Evolutionary conservation across 73 alveolate genomes (phyloP).

Genomic region (Paramecium primaurelia): DNA sequence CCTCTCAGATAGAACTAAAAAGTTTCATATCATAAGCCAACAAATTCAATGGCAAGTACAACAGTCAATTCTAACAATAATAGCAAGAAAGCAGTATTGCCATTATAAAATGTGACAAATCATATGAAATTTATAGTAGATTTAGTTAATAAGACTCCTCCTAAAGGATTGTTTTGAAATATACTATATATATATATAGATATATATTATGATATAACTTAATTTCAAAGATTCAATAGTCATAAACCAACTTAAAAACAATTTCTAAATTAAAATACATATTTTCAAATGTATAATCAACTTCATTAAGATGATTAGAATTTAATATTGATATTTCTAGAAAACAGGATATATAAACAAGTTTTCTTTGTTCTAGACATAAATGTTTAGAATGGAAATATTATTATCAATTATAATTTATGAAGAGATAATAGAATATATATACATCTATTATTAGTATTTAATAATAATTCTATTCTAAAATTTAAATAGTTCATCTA

Average conservation of each 20-base stretch:
- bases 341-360: no score
- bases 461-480: no score
- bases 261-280: no score
- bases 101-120: neutral
- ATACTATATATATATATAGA: neutral
- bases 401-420: neutral
- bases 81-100: slow-evolving; percentile 3
- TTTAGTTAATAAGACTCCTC: neutral
- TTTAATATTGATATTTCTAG: no score
- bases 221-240: neutral
- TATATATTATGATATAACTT: neutral
- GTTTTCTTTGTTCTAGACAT: neutral
- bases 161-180: neutral
- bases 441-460: no score
- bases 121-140: slow-evolving; percentile 11
- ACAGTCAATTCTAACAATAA: neutral
- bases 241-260: no score
- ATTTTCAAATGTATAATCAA: no score
- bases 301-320: neutral
- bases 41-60: neutral
- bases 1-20: neutral
- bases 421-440: no score
- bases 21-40: neutral
- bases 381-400: no score
- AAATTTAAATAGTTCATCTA: no score